Conservation (phyloP, 2,329 filamentous ascomycete species). For the Aspergillus clavatus region DNA sequence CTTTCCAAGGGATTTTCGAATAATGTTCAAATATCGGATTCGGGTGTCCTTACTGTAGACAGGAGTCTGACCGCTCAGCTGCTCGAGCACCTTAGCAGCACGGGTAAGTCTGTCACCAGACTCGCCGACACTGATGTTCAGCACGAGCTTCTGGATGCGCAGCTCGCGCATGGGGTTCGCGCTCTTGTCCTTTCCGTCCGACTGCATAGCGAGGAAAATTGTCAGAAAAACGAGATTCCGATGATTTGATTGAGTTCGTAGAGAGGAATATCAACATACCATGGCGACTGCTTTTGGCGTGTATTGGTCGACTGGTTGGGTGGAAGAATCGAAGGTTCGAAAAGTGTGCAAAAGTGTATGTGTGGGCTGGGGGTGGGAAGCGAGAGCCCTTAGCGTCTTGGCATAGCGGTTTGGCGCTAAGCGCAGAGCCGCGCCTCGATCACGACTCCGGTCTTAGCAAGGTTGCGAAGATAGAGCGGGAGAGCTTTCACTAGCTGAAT, state of each 20-base stretch:
- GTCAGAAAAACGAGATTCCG: conserved; percentile 10
- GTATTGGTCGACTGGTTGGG: conserved; percentile 36
- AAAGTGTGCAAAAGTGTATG: conserved; percentile 33
- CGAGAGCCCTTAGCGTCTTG: conserved; percentile 37
- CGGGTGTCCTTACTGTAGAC: conserved; percentile 78
- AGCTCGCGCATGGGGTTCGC: conserved; percentile 99
- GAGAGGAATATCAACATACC: conserved; percentile 34
- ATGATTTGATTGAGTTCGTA: conserved; percentile 1
- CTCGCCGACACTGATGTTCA: conserved; percentile 99
- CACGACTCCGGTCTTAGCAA: conserved; percentile 8
- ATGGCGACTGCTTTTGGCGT: conserved; percentile 44
- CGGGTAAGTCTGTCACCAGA: conserved; percentile 99
- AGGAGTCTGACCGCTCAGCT: conserved; percentile 98
- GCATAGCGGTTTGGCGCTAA: conserved; percentile 24
- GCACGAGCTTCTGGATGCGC: conserved; percentile 98
- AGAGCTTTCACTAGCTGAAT: conserved; percentile 9
- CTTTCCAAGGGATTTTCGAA: conserved; percentile 2
- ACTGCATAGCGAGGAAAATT: conserved; percentile 43
- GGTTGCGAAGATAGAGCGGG: conserved; percentile 6
- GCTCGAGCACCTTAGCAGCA: conserved; percentile 99
- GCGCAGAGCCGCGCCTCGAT: conserved; percentile 21
- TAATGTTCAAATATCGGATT: conserved; percentile 7
- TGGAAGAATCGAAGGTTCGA: conserved; percentile 27
- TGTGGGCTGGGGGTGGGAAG: conserved; percentile 33
- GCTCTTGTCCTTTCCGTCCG: conserved; percentile 71